Evolutionary conservation across 495 filamentous ascomycete genomes (phyloP), one percentile per base, ranked within the genome.

Genomic region (Penicillium simplicissimum): DNA sequence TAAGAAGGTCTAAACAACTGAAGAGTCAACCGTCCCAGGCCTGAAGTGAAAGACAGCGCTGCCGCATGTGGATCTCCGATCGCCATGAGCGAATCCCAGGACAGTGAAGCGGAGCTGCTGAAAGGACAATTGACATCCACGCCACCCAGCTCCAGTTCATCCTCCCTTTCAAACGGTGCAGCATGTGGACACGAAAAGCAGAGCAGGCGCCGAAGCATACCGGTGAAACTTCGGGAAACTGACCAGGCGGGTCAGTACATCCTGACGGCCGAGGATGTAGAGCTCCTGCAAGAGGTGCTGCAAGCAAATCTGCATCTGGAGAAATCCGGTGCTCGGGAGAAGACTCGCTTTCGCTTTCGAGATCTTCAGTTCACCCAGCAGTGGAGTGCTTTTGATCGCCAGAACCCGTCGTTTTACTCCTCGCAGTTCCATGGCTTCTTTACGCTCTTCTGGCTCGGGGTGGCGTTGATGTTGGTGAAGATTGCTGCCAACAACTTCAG

Each of bases 351-450:
- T 36, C 85, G 83, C 57, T 87, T 90, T 68, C 74, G 82, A 58
- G 86, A 90, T 67, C 71, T 89, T 40, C 82, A 88, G 17, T 90
- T 91, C 67, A 90, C 87, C 3, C 79, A 83, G 36, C 84, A 83
- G 55, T 89, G 89, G 66, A 87, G 88, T 0, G 76, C 86, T 6
- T 91, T 92, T 64, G 89, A 92, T 69, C 79, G 85, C 13, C 84
- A 86, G 60, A 90, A 90, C 72, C 77, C 79, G 7, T 70, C 71
- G 1, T 79, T 78, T 13, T 76, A 79, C 13, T 79, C 83, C 15
- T 86, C 82, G 25, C 82, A 85, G 9, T 92, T 91, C 62, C 84
- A 89, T 65, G 89, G 89, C 34, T 92, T 92, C 72, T 92, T 89
- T 63, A 88, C 86, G 1, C 80, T 92, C 6, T 91, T 92, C 73